These are phyloP conservation scores for Yamadazyma kanchanaburiensis DNA, from an alignment of 1,139 yeast species.

Conservation along the genomic window DNA sequence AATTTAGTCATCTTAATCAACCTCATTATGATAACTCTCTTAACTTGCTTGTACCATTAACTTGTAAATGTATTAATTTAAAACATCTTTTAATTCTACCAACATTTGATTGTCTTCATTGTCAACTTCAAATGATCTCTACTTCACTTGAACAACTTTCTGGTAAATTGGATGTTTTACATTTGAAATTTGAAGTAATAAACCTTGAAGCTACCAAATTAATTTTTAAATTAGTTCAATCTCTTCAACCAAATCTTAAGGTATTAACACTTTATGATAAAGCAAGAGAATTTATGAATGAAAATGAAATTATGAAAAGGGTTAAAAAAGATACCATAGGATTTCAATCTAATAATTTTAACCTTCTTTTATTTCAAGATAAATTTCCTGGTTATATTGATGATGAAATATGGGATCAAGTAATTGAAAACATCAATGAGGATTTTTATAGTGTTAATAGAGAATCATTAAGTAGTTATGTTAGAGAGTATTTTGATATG, in stretches of 20 bases:
- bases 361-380: slow-evolving; percentile 5
- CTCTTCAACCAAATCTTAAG: slow-evolving; percentile 6
- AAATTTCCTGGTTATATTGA: slow-evolving; percentile 2
- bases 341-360: slow-evolving; percentile 9
- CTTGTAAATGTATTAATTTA: slow-evolving; percentile 2
- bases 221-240: slow-evolving; percentile 3
- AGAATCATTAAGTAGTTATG: slow-evolving; percentile 2
- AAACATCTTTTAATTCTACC: slow-evolving; percentile 7
- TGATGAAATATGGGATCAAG: background rate
- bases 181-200: slow-evolving; percentile 10
- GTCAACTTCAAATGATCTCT: slow-evolving; percentile 10
- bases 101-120: slow-evolving; percentile 12
- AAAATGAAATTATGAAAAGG: slow-evolving; percentile 6
- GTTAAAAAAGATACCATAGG: slow-evolving; percentile 2
- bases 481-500: slow-evolving; percentile 1
- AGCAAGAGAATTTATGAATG: slow-evolving; percentile 10
- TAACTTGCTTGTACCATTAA: slow-evolving; percentile 7
- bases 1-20: slow-evolving; percentile 13
- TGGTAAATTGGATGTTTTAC: slow-evolving; percentile 3
- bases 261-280: slow-evolving; percentile 11
- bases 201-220: slow-evolving; percentile 7
- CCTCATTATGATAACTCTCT: slow-evolving; percentile 8
- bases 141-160: slow-evolving; percentile 1
- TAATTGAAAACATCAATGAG: background rate
- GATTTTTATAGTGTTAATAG: slow-evolving; percentile 5